A percentile compares a stretch with the other conserved stretches of the same genome.
Evolutionary conservation across 371 early-diverging fungal species (phyloP).

Genomic region (Rhizopus sp.): DNA sequence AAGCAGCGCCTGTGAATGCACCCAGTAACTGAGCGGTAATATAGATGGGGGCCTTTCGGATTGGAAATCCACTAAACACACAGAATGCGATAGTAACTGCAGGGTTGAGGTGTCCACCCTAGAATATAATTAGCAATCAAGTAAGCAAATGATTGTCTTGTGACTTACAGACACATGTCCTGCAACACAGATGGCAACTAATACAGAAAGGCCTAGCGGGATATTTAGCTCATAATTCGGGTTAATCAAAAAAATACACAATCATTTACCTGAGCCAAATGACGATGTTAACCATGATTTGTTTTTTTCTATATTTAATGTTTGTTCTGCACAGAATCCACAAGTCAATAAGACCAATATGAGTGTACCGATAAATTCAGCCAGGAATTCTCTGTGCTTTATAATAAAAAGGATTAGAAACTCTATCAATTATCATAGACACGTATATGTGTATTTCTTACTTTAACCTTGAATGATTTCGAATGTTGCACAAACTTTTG

Average conservation of each 20-base stretch:
- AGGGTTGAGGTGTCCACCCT: conserved; percentile 84
- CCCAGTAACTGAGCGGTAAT: conserved; percentile 66
- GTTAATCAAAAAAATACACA: not conserved
- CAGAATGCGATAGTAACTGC: conserved; percentile 75
- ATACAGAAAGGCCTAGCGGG: conserved; percentile 35
- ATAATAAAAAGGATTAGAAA: not conserved
- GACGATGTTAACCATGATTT: conserved; percentile 45
- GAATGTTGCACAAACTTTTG: not conserved
- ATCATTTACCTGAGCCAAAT: conserved; percentile 37
- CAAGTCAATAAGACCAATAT: conserved; percentile 70
- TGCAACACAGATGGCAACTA: conserved; percentile 61
- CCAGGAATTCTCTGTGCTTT: conserved; percentile 67
- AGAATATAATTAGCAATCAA: conserved; percentile 3
- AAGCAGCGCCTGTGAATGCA: conserved; percentile 74
- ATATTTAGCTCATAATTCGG: not conserved
- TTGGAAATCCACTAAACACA: conserved; percentile 66
- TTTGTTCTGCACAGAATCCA: conserved; percentile 64
- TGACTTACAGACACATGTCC: conserved; percentile 73
- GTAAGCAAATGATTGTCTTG: not conserved
- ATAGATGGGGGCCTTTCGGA: conserved; percentile 65
- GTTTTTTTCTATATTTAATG: conserved; percentile 22
- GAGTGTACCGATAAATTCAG: conserved; percentile 83
- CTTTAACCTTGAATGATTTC: not conserved
- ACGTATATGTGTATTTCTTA: not conserved
- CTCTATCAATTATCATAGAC: not conserved